phyloP scores from a whole-genome alignment of 2,329 filamentous ascomycete genomes.

The Monosporascus sp. region DNA sequence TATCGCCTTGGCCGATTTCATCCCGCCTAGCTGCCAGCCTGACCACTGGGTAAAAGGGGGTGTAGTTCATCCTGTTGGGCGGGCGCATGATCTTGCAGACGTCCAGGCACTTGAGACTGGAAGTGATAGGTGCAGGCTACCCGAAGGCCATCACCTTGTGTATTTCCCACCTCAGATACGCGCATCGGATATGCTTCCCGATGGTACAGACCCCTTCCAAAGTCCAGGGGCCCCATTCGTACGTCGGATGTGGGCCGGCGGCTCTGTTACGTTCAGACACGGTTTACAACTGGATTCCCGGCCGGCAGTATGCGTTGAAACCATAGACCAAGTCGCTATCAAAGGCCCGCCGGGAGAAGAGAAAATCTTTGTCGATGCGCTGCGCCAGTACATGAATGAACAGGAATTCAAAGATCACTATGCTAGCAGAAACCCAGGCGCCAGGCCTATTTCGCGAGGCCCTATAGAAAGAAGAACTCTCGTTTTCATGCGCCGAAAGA shows the following conservation, averaged over 20 bases:
- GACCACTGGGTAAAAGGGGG: slow-evolving; percentile 14
- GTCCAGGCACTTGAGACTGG: background rate
- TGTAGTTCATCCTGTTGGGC: background rate
- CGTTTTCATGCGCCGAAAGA: slow-evolving; percentile 42
- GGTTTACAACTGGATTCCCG: slow-evolving; percentile 34
- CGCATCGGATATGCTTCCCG: slow-evolving; percentile 59
- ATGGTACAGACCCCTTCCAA: slow-evolving; percentile 81
- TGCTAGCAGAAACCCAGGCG: slow-evolving; percentile 6
- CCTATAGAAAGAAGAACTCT: slow-evolving; percentile 45
- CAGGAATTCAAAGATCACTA: slow-evolving; percentile 12
- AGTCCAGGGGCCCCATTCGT: slow-evolving; percentile 66
- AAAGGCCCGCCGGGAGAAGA: slow-evolving; percentile 28
- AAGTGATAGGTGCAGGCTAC: slow-evolving; percentile 32
- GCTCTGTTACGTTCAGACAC: slow-evolving; percentile 53
- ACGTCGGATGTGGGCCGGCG: slow-evolving; percentile 86
- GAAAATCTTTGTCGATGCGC: slow-evolving; percentile 48
- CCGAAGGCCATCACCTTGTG: slow-evolving; percentile 72
- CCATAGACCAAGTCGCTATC: slow-evolving; percentile 32
- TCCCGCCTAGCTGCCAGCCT: slow-evolving; percentile 30
- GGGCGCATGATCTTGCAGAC: background rate
- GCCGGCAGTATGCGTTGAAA: slow-evolving; percentile 39
- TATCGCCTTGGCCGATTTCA: slow-evolving; percentile 52
- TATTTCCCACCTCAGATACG: slow-evolving; percentile 74
- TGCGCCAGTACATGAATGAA: slow-evolving; percentile 36
- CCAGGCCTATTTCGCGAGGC: slow-evolving; percentile 1